Percentiles rank a stretch among this genome's conserved stretches.
Conservation (phyloP, 2,329 filamentous ascomycete species). For the Monosporascus cannonballus region DNA sequence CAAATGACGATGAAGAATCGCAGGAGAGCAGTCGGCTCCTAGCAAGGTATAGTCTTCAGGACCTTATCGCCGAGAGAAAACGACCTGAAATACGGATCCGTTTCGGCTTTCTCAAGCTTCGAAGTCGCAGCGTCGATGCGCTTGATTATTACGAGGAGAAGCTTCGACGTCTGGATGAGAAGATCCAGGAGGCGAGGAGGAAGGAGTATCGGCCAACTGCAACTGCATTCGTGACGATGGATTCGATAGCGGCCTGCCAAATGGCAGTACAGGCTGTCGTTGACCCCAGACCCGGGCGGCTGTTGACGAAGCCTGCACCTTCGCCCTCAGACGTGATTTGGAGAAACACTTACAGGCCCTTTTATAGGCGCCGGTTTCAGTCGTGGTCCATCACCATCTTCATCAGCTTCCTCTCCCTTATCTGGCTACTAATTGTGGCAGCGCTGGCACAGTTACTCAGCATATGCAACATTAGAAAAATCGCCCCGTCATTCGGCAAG, state of each 20-base stretch:
- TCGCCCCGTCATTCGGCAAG: slow-evolving; percentile 64
- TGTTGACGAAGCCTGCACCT: slow-evolving; percentile 81
- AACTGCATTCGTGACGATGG: slow-evolving; percentile 94
- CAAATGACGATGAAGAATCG: slow-evolving; percentile 33
- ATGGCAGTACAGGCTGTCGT: slow-evolving; percentile 95
- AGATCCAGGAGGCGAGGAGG: slow-evolving; percentile 62
- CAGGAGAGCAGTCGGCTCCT: slow-evolving; percentile 58
- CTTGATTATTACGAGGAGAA: slow-evolving; percentile 93
- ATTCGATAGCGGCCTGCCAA: slow-evolving; percentile 85
- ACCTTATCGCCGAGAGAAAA: slow-evolving; percentile 37
- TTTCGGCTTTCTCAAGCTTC: slow-evolving; percentile 70
- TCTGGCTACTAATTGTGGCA: slow-evolving; percentile 82
- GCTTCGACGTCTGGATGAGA: slow-evolving; percentile 70
- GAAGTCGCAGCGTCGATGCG: slow-evolving; percentile 71
- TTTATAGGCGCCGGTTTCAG: slow-evolving; percentile 65
- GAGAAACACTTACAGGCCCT: slow-evolving; percentile 82
- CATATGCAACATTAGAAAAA: slow-evolving; percentile 69
- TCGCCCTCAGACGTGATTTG: slow-evolving; percentile 91
- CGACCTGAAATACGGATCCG: slow-evolving; percentile 69
- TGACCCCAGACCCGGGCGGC: slow-evolving; percentile 78
- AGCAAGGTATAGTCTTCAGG: slow-evolving; percentile 32
- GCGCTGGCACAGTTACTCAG: slow-evolving; percentile 75
- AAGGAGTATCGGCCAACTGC: slow-evolving; percentile 74
- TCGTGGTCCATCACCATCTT: slow-evolving; percentile 80
- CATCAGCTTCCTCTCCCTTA: slow-evolving; percentile 75